Evolutionary conservation across 768 basidiomycete genomes (phyloP), one percentile per base, ranked within the genome.

Genomic region (Hericium rajendrae): DNA sequence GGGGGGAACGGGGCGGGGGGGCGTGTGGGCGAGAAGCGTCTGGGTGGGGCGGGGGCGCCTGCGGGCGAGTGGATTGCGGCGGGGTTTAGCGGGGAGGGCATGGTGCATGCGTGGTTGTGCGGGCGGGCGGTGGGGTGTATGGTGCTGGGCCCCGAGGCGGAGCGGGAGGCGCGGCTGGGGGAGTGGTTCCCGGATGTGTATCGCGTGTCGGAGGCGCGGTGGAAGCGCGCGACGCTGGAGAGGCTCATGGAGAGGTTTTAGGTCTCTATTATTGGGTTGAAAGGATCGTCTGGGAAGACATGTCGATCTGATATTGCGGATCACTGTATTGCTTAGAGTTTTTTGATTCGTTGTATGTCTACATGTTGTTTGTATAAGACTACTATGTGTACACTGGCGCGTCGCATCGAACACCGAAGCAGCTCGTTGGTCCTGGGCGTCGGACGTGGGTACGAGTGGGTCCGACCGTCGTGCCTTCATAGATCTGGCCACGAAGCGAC

Each of bases 21-120:
- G 18, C 12, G 55, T 11, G 50, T 22, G n/a, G 6, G 20, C 56
- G 59, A 51, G 48, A 49, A 57, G 40, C 16, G 12, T 10, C 54
- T 11, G 22, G 48, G 11, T 15, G 22, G 20, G 26, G 2, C 59
- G 18, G 52, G 38, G 12, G 67, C 68, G 2, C 71, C 74, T 2
- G 56, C 83, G 0, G 85, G 85, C 16, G 86, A 88, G 66, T 88
- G 86, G 87, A 75, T 88, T 15, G 73, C 81, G 15, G 85, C 83
- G 12, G 86, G 85, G 4, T 88, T 83, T 65, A 75, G 78, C 0
- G 86, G 86, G 0, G 86, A 89, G 61, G 86, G 86, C 1, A 86
- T 87, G 86, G 79, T 79, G 3, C 79, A 85, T 60, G 84, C 82
- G 0, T 86, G 85, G 84, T 65, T 83, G 67, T 76, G 81, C 56